Base-by-base conservation (phyloP, 768 basidiomycete genomes). In the Leccinum pellstonianum region DNA sequence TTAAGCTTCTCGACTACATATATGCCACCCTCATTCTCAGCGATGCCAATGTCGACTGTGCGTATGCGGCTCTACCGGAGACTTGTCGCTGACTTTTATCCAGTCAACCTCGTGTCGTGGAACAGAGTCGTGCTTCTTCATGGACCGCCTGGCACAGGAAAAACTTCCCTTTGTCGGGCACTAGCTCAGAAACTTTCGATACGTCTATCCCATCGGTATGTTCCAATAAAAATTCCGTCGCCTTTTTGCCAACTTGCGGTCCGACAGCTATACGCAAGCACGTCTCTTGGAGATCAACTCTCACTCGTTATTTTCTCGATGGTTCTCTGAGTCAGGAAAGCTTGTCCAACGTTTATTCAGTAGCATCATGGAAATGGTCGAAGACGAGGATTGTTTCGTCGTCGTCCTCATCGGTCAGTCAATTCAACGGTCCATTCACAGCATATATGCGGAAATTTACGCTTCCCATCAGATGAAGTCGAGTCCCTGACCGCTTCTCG, bases 301-400 rank as follows among this genome's bases (percentile, higher is more conserved):
- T 0, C 97, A 98, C 75, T 98, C 95, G 2, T 81, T 99, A 15
- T 98, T 99, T 73, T 95, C 93, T 15, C 91, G 95, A 66, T 99
- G 97, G 96, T 99, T 98, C 76, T 98, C 95, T 0, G 97, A 99
- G 71, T 97, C 95, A 0, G 97, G 97, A 15, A 99, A 99, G 73
- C 85, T 99, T 29, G 97, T 99, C 2, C 96, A 98, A 68, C 85
- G 90, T 51, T 79, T 99, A 17, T 99, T 98, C 71, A 84, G 81
- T 41, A 90, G 83, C 59, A 93, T 99, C 58, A 91, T 83, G 41
- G 95, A 97, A 64, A 81, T 98, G 75, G 88, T 91, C 0, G 95
- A 97, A 53, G 95, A 98, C 66, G 92, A 95, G 62, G 86, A 88
- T 58, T 85, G 85, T 15, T 98, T 99, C 67, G 87, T 99, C 3